Base-by-base conservation (phyloP, 129 eudicot genomes). In the Saussurea involucrata region DNA sequence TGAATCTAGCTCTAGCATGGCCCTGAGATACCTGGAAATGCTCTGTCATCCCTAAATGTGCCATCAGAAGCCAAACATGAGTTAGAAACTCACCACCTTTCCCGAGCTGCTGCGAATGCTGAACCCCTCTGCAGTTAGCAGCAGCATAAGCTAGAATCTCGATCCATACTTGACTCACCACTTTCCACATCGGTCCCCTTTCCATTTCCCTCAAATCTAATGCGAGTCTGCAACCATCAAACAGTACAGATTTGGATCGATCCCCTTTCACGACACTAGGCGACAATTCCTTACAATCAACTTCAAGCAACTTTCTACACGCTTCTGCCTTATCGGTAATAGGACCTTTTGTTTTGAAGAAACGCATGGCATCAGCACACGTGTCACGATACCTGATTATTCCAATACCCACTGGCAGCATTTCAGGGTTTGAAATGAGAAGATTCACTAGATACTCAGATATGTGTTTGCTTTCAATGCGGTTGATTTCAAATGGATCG, bases 31-130 rank as follows among this genome's bases (percentile, higher is more conserved):
- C 78, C 73, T 89, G 91, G 70, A 89, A 82, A 63, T 89, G 95
- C 18, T 89, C 86, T 0, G 89, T 89, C 31, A 89, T 86, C 24
- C 91, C 91, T 12, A 89, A 75, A 71, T 89, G 90, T 15, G 90
- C 94, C 94, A 89, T 86, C 60, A 89, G 82, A 79, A 86, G 83
- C 94, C 94, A 86, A 11, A 86, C 89, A 82, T 89, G 95, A 71
- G 91, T 89, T 24, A 89, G 71, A 57, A 89, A 74, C 69, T 86
- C 90, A 1, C 90, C 90, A 42, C 90, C 90, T 77, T 72, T 83
- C 13, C 90, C 70, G 34, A 86, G 90, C 69, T 83, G 87, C 68
- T 83, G 87, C 12, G 82, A 80, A 67, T 86, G 90, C 64, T 86
- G 75, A 69, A 74, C 53, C 46, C 87, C 87, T 46, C 90, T 66